These are phyloP conservation scores for Penicillium sp. DNA, from an alignment of 2,329 filamentous ascomycete genomes.

Conservation along the genomic window DNA sequence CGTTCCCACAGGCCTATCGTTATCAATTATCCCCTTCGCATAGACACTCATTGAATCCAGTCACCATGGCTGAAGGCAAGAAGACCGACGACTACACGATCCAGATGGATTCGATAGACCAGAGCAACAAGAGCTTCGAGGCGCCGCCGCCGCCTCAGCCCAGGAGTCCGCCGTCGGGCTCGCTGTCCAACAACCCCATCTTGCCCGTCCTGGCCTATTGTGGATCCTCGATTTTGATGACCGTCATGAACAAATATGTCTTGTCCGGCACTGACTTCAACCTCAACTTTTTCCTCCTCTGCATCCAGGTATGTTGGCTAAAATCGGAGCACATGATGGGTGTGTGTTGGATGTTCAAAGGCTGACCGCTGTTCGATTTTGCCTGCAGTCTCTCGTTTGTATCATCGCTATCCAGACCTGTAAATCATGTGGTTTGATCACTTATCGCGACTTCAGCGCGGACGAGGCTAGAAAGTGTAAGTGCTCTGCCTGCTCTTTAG, in stretches of 20 bases:
- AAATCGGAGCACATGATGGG: no score
- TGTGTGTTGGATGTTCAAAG: slow-evolving; percentile 25
- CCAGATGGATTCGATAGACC: slow-evolving; percentile 56
- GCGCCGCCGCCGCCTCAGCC: slow-evolving; percentile 33
- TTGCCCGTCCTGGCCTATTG: slow-evolving; percentile 85
- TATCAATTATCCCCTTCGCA: no score
- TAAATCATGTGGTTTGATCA: slow-evolving; percentile 74
- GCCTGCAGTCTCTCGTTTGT: slow-evolving; percentile 86
- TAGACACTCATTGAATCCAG: no score
- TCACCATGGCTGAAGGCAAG: slow-evolving; percentile 76
- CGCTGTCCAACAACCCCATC: slow-evolving; percentile 63
- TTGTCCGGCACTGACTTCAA: slow-evolving; percentile 87
- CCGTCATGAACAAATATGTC: slow-evolving; percentile 98
- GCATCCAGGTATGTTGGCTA: slow-evolving; percentile 90
- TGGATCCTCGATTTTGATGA: slow-evolving; percentile 92
- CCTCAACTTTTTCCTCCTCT: slow-evolving; percentile 89
- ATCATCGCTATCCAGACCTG: slow-evolving; percentile 71
- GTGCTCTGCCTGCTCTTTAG: slow-evolving; percentile 25
- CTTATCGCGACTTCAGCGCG: slow-evolving; percentile 70
- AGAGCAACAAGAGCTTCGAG: slow-evolving; percentile 42
- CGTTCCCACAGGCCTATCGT: no score
- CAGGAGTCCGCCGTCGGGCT: no score
- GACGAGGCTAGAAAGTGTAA: slow-evolving; percentile 89
- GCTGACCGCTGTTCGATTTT: no score
- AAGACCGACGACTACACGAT: slow-evolving; percentile 68